Evolutionary conservation across 2,329 filamentous ascomycete species (phyloP).

Genomic region (Xylariaceae sp.): DNA sequence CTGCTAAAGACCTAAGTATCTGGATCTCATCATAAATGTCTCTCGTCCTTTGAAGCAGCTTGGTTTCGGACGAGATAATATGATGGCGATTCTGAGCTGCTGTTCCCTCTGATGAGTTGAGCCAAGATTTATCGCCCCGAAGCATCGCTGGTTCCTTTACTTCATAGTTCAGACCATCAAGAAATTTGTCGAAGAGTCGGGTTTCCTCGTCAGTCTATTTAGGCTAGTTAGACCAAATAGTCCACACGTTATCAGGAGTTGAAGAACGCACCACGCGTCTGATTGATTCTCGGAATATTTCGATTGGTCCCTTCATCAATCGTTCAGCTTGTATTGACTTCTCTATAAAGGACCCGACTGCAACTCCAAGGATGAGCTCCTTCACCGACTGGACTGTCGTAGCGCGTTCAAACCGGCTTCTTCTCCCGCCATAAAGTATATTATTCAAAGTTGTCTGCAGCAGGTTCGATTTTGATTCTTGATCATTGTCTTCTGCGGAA

Average conservation of each 20-base stretch:
- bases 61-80: constrained; percentile 19
- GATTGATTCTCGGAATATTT: constrained; percentile 25
- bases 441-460: constrained; percentile 14
- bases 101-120: not conserved
- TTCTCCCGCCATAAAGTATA: constrained; percentile 8
- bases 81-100: constrained; percentile 5
- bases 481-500: constrained; percentile 4
- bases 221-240: constrained; percentile 5
- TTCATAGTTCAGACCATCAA: not conserved
- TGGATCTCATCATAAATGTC: constrained; percentile 25
- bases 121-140: not conserved
- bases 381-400: constrained; percentile 18
- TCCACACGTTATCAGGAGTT: not conserved
- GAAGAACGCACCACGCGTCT: constrained; percentile 17
- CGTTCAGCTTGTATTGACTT: constrained; percentile 14
- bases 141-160: not conserved
- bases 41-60: constrained; percentile 16
- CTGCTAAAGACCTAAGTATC: constrained; percentile 21
- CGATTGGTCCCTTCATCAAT: constrained; percentile 19
- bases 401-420: constrained; percentile 17
- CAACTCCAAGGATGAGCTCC: constrained; percentile 19
- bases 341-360: constrained; percentile 17
- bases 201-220: constrained; percentile 18
- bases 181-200: constrained; percentile 16
- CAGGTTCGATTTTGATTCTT: not conserved